Evolutionary conservation across 371 early-diverging fungal species (phyloP).

Genomic region (Phascolomyces articulosus): DNA sequence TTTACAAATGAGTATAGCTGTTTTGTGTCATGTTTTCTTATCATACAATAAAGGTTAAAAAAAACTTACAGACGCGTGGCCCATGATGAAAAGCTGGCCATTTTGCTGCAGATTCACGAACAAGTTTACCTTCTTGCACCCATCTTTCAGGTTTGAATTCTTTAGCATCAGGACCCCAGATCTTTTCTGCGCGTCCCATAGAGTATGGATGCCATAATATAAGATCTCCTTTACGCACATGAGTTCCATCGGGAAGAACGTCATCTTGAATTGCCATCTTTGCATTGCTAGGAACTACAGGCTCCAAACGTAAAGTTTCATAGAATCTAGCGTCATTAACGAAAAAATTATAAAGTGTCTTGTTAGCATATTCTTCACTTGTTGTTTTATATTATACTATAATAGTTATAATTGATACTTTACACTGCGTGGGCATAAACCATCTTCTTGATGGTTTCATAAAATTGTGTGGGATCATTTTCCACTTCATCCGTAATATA

Average conservation of each 20-base stretch:
- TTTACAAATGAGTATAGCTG: slow-evolving; percentile 31
- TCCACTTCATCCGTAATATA: slow-evolving; percentile 38
- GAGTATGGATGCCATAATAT: slow-evolving; percentile 55
- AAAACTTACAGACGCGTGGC: slow-evolving; percentile 27
- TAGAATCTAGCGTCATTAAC: slow-evolving; percentile 50
- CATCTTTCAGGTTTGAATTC: slow-evolving; percentile 69
- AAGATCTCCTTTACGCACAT: slow-evolving; percentile 55
- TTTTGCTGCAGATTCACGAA: slow-evolving; percentile 30
- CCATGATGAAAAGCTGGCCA: slow-evolving; percentile 64
- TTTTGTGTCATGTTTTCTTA: no score
- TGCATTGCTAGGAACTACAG: slow-evolving; percentile 69
- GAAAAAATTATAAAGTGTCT: not conserved
- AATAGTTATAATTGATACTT: no score
- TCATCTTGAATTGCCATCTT: slow-evolving; percentile 70
- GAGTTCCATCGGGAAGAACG: slow-evolving; percentile 69
- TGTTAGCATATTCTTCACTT: no score
- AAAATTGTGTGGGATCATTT: slow-evolving; percentile 33
- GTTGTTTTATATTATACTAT: no score
- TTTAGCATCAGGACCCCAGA: slow-evolving; percentile 66
- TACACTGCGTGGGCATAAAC: slow-evolving; percentile 64
- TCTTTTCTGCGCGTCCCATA: slow-evolving; percentile 45
- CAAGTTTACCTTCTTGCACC: slow-evolving; percentile 34
- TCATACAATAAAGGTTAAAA: no score
- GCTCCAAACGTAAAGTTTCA: slow-evolving; percentile 74
- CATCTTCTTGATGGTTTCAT: slow-evolving; percentile 53